Evolutionary conservation across 148 eudicot genomes (phyloP), one percentile per base, ranked within the genome.

Genomic region (Vaccinium myrtillus): DNA sequence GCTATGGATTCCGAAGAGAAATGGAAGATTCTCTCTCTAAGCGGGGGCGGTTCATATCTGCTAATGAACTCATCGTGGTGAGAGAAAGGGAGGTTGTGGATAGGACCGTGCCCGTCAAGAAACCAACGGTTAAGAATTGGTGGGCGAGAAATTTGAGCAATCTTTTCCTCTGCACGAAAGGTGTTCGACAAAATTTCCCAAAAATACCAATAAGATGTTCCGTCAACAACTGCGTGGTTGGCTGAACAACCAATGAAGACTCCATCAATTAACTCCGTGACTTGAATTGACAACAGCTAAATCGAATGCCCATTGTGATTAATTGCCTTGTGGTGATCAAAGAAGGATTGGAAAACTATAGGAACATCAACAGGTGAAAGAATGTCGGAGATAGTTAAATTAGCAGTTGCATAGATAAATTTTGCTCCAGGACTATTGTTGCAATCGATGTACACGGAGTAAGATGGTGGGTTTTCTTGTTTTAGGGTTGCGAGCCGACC

Each of bases 141-240:
- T 8, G 83, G 58, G 4, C 58, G 63, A 5, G 89, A 79, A 43
- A 87, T 79, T 23, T 2, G 1, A 30, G 6, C 8, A 9, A 48
- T 13, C 53, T 59, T 48, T 8, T 1, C 73, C 54, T n/a, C 16
- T 13, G 8, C 74, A 18, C 9, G 0, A 8, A 58, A 2, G 30
- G 79, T 63, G 27, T 85, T 58, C 1, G 85, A 84, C 80, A 77
- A 87, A 1, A 65, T 1, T 12, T 83, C 58, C 48, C 85, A 81
- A 76, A 87, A 84, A 78, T 82, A 83, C 87, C 89, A 87, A 39
- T 36, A 87, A n/a, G 89, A 87, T 7, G 85, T 85, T 67, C 74
- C 74, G 14, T 67, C 74, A 27, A 12, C 74, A 11, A 67, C 74
- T 4, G 13, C 19, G 43, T 70, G 87, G 67, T 87, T 87, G 0